These are phyloP conservation scores for Botryotinia calthae DNA, from an alignment of 2,329 filamentous ascomycete species.

Conservation along the genomic window DNA sequence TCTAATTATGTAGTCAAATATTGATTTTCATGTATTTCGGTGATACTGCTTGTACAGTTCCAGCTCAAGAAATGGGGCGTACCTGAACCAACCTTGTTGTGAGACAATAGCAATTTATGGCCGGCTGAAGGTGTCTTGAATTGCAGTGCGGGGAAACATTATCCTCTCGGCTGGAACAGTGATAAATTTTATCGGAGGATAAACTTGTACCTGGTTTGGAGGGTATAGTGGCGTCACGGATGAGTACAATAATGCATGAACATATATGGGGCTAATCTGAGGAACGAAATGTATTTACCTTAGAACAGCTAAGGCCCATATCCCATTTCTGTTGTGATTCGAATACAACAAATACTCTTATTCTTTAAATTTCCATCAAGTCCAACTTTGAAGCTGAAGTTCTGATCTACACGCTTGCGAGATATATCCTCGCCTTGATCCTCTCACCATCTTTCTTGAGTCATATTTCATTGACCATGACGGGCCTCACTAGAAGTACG, in stretches of 20 bases:
- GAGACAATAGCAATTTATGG: not conserved
- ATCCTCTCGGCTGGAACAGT: not conserved
- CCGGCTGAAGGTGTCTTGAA: conserved; percentile 3
- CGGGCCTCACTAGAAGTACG: conserved; percentile 14
- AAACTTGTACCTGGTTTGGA: not conserved
- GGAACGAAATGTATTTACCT: not conserved
- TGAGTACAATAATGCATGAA: not conserved
- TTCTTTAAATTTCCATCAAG: not conserved
- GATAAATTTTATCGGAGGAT: not conserved
- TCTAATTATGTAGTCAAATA: not conserved
- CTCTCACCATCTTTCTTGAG: not conserved
- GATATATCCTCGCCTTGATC: not conserved
- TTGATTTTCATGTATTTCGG: not conserved
- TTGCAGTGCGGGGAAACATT: not conserved
- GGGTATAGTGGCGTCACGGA: not conserved
- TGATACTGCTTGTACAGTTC: not conserved
- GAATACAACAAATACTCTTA: not conserved
- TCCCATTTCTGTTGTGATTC: not conserved
- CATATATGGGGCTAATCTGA: not conserved
- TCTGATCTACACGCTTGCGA: conserved; percentile 7
- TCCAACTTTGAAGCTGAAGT: not conserved
- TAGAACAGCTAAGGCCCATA: not conserved
- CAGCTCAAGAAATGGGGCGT: not conserved
- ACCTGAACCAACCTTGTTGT: conserved; percentile 1
- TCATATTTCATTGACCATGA: not conserved